Conservation (phyloP, 2,329 filamentous ascomycete species). For the Aspergillus glaucus region DNA sequence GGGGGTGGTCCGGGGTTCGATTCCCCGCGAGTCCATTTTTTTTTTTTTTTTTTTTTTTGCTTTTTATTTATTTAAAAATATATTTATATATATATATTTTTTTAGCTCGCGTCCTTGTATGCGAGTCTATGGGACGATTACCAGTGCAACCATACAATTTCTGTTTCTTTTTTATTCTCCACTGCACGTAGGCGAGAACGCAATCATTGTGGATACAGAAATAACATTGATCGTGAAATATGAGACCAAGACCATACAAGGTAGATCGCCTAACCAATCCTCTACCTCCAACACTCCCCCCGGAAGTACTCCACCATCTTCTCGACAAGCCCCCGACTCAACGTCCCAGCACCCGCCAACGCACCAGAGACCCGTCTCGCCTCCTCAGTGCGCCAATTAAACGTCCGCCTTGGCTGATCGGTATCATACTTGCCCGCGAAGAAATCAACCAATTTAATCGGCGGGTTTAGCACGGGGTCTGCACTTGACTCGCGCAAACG, state of each 20-base stretch:
- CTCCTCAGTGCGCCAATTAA: slow-evolving; percentile 15
- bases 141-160: too few relatives aligned
- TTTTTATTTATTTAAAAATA: too few relatives aligned
- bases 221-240: too few relatives aligned
- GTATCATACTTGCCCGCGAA: slow-evolving; percentile 47
- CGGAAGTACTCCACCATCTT: slow-evolving; percentile 34
- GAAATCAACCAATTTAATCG: slow-evolving; percentile 50
- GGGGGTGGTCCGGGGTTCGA: slow-evolving; percentile 44
- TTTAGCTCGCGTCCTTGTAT: too few relatives aligned
- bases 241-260: not conserved
- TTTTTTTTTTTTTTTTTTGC: not conserved
- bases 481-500: slow-evolving; percentile 41
- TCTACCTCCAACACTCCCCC: slow-evolving; percentile 11
- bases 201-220: too few relatives aligned
- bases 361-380: slow-evolving; percentile 9
- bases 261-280: not conserved
- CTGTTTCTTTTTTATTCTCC: too few relatives aligned
- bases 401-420: slow-evolving; percentile 3
- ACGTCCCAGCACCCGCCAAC: slow-evolving; percentile 6
- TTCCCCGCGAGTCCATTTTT: slow-evolving; percentile 41
- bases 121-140: too few relatives aligned
- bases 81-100: not conserved
- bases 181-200: too few relatives aligned
- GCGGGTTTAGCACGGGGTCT: slow-evolving; percentile 46
- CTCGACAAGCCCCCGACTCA: slow-evolving; percentile 22